Conservation (phyloP, 768 basidiomycete species). For the Piloderma croceum region DNA sequence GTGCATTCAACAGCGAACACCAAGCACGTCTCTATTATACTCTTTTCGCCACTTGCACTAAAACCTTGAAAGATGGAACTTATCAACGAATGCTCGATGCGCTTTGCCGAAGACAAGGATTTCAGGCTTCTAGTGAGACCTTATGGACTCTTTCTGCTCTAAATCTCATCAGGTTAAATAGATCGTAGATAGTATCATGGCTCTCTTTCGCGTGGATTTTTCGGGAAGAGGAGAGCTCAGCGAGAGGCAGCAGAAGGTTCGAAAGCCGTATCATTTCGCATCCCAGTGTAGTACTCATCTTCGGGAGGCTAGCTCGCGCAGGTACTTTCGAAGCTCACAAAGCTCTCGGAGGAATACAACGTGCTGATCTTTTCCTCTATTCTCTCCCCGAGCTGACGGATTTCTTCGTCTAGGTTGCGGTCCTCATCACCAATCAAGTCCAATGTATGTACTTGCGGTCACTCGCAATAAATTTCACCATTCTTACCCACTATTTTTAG, state of each 20-base stretch:
- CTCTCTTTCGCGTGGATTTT: conserved; percentile 89
- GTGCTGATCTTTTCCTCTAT: conserved; percentile 36
- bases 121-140: conserved; percentile 58
- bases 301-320: conserved; percentile 62
- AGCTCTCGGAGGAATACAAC: conserved; percentile 90
- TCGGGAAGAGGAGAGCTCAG: conserved; percentile 92
- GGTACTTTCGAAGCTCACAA: conserved; percentile 84
- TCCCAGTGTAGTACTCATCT: conserved; percentile 10
- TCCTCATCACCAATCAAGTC: conserved; percentile 91
- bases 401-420: conserved; percentile 62
- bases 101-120: conserved; percentile 87
- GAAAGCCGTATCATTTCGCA: background rate
- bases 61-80: conserved; percentile 66
- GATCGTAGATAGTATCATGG: conserved; percentile 98
- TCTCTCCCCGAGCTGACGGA: conserved; percentile 62
- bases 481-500: conserved; percentile 30
- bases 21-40: conserved; percentile 44
- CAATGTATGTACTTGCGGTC: conserved; percentile 48
- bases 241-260: conserved; percentile 86
- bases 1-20: conserved; percentile 90
- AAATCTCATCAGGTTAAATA: conserved; percentile 26
- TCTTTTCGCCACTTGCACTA: conserved; percentile 3
- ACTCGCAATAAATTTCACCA: background rate
- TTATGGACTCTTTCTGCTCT: background rate
- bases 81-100: conserved; percentile 81